A percentile compares a stretch with the other conserved stretches of the same genome.
phyloP scores from a whole-genome alignment of 2,329 filamentous ascomycete genomes.

The Colletotrichum australisinense region DNA sequence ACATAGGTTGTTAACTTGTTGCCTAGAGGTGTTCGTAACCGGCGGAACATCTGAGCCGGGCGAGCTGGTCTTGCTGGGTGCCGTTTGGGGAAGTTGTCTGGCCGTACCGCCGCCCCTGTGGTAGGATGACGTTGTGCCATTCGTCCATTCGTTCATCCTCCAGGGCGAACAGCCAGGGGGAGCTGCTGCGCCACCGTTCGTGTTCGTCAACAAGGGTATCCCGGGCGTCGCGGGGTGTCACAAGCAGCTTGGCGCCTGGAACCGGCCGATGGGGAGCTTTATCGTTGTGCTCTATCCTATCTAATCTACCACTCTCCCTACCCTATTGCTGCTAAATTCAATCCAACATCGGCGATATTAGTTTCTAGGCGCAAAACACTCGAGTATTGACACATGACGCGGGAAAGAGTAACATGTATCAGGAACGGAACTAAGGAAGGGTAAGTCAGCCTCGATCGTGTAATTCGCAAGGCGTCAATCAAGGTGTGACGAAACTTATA shows the following conservation, averaged over 20 bases:
- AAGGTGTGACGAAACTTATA: no score
- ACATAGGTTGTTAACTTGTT: background rate
- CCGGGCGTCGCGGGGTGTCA: background rate
- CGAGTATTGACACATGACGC: no score
- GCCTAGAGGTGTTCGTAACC: background rate
- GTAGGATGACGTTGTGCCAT: conserved; percentile 26
- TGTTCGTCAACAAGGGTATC: background rate
- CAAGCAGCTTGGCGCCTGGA: conserved; percentile 6
- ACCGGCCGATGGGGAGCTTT: background rate
- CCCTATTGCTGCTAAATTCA: background rate
- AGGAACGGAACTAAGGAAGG: no score
- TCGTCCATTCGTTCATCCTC: conserved; percentile 19
- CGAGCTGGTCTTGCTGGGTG: background rate
- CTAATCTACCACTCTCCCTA: background rate
- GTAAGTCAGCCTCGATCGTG: no score
- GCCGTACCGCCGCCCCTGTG: conserved; percentile 20
- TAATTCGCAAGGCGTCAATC: no score
- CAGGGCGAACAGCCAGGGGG: background rate
- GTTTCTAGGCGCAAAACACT: no score
- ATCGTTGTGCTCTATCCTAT: background rate
- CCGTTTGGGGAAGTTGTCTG: conserved; percentile 2
- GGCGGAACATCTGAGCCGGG: background rate
- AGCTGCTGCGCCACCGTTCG: conserved; percentile 28
- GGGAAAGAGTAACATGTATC: no score
- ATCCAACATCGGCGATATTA: no score